phyloP scores from a whole-genome alignment of 257 asterid genomes.

The Solanum sejunctum region DNA sequence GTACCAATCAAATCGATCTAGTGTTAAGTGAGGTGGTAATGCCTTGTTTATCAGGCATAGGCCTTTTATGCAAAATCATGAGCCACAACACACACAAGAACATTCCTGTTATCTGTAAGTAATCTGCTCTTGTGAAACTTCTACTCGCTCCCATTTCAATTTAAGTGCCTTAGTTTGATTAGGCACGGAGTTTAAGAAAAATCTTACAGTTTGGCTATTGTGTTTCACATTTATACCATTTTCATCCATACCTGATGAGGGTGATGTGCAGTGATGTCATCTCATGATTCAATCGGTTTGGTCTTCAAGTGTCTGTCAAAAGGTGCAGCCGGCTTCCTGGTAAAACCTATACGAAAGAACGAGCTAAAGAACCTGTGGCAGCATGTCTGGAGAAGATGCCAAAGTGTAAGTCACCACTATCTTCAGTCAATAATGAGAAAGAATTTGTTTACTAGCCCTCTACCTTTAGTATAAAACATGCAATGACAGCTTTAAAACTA shows the following conservation, averaged over 20 bases:
- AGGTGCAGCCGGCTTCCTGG: conserved; percentile 87
- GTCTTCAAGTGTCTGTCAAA: conserved; percentile 82
- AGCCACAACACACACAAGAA: conserved; percentile 75
- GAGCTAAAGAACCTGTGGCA: conserved; percentile 22
- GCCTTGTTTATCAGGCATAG: conserved; percentile 67
- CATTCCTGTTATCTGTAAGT: conserved; percentile 81
- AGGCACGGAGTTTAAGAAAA: background rate
- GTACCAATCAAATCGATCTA: conserved; percentile 57
- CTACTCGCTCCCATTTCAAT: background rate
- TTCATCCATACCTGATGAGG: conserved; percentile 11
- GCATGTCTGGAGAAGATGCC: conserved; percentile 92
- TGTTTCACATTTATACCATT: conserved; percentile 4
- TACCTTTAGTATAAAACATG: background rate
- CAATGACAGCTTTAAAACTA: background rate
- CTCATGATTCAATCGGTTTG: conserved; percentile 78
- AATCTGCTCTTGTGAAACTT: background rate
- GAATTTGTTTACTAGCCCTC: background rate
- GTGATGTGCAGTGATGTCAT: conserved; percentile 82
- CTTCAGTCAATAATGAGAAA: background rate
- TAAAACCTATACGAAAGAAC: conserved; percentile 80
- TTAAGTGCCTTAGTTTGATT: background rate
- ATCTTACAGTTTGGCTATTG: background rate
- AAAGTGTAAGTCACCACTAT: conserved; percentile 46
- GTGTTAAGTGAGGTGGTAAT: conserved; percentile 70
- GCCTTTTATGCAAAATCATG: conserved; percentile 72